A percentile compares a stretch with the other conserved stretches of the same genome.
phyloP scores from a whole-genome alignment of 169 alveolate genomes.

The Eimeria praecox region DNA sequence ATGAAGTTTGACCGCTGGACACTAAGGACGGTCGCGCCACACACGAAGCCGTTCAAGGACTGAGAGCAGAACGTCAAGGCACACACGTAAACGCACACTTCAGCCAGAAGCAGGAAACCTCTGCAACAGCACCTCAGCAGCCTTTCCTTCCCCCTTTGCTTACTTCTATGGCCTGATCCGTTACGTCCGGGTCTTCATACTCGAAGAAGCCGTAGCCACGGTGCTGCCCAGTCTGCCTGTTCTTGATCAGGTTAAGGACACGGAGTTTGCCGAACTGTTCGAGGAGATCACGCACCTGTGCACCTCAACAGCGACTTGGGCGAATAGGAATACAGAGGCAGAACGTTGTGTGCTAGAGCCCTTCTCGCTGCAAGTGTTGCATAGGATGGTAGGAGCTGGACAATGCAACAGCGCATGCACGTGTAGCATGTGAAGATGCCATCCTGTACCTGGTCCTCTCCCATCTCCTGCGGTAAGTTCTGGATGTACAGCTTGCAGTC shows the following conservation, averaged over 20 bases:
- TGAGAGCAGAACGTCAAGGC: background rate
- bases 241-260: constrained; percentile 88
- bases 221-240: constrained; percentile 89
- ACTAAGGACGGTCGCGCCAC: constrained; percentile 80
- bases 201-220: constrained; percentile 93
- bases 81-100: background rate
- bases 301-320: background rate
- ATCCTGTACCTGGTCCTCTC: constrained; percentile 87
- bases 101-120: background rate
- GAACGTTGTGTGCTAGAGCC: background rate
- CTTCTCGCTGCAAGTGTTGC: background rate
- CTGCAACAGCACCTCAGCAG: background rate
- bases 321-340: background rate
- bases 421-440: background rate
- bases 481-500: constrained; percentile 87
- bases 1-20: constrained; percentile 82
- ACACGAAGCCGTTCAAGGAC: constrained; percentile 83
- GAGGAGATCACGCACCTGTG: constrained; percentile 85
- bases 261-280: constrained; percentile 91
- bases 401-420: background rate
- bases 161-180: constrained; percentile 91
- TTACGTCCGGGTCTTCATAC: constrained; percentile 90
- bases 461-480: constrained; percentile 90
- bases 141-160: background rate
- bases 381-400: background rate